Percentiles rank a stretch among this genome's conserved stretches.
phyloP scores from a whole-genome alignment of 768 basidiomycete species.

The Butyriboletus loyo region DNA sequence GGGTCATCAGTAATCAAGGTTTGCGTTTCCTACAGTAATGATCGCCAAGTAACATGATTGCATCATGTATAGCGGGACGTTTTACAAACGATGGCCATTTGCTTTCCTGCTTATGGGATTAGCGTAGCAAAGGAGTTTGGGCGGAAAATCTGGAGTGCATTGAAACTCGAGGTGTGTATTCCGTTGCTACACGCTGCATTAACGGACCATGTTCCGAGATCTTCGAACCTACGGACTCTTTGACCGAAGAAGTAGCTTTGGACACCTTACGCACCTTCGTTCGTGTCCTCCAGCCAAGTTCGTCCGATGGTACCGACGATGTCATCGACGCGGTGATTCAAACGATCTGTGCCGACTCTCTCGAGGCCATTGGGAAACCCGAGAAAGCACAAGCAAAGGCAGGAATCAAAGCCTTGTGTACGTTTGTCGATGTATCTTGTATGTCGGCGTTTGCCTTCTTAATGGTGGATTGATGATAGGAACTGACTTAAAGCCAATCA shows the following conservation, averaged over 20 bases:
- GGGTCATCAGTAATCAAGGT: conserved; percentile 85
- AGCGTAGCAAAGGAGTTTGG: conserved; percentile 58
- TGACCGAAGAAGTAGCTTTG: conserved; percentile 74
- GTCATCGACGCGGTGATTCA: conserved; percentile 56
- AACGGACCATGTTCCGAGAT: conserved; percentile 49
- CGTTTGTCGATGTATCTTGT: conserved; percentile 79
- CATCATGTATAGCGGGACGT: conserved; percentile 68
- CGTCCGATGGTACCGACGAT: conserved; percentile 36
- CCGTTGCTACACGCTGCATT: not conserved
- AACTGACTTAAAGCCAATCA: conserved; percentile 29
- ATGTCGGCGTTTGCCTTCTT: conserved; percentile 28
- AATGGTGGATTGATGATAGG: not conserved
- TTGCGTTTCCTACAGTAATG: not conserved
- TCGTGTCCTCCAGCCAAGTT: conserved; percentile 59
- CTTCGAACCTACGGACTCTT: conserved; percentile 82
- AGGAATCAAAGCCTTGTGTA: conserved; percentile 79
- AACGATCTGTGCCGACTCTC: conserved; percentile 78
- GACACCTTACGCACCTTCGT: conserved; percentile 71
- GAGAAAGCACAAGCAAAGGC: conserved; percentile 92
- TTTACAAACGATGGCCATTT: conserved; percentile 69
- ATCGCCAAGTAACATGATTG: not conserved
- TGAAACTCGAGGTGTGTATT: conserved; percentile 78
- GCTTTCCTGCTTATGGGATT: conserved; percentile 83
- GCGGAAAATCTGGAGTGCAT: conserved; percentile 80
- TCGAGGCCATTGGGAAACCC: conserved; percentile 77